Conservation (phyloP, 1,139 yeast genomes). For the Suhomyces bolitotheri region DNA sequence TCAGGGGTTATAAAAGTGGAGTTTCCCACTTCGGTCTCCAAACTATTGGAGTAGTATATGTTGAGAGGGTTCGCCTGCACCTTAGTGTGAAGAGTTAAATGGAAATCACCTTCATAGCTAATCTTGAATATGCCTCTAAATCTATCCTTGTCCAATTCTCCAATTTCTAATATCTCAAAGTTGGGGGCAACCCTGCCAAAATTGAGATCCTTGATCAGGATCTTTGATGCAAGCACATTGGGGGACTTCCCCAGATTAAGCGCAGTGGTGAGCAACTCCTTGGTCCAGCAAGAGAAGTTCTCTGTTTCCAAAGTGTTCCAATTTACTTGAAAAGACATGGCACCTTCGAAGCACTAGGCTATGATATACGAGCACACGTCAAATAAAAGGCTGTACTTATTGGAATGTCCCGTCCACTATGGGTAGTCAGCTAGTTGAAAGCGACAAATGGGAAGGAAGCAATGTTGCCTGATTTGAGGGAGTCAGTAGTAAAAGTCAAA, state of each 20-base stretch:
- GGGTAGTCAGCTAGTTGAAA: too few relatives aligned
- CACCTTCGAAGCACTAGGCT: too few relatives aligned
- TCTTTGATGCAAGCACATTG: slow-evolving; percentile 70
- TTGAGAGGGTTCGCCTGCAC: slow-evolving; percentile 84
- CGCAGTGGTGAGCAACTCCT: slow-evolving; percentile 71
- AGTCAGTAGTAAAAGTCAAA: background rate
- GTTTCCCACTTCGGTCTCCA: slow-evolving; percentile 37
- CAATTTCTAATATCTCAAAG: slow-evolving; percentile 81
- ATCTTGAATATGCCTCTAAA: slow-evolving; percentile 86
- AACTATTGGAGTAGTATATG: slow-evolving; percentile 57
- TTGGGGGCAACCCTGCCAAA: slow-evolving; percentile 79
- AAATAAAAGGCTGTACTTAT: background rate
- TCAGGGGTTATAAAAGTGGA: slow-evolving; percentile 60
- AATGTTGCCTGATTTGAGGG: slow-evolving; percentile 2
- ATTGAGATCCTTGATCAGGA: slow-evolving; percentile 69
- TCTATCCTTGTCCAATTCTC: slow-evolving; percentile 76
- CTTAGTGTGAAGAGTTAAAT: slow-evolving; percentile 74
- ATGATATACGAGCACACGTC: background rate
- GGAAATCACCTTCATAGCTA: slow-evolving; percentile 78
- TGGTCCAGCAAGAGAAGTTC: slow-evolving; percentile 64
- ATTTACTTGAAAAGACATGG: slow-evolving; percentile 76
- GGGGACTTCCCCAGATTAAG: slow-evolving; percentile 77
- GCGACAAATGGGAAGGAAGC: too few relatives aligned
- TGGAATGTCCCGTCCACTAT: too few relatives aligned
- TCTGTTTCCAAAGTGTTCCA: slow-evolving; percentile 80